Conservation (phyloP, 2,329 filamentous ascomycete genomes). For the Cytospora piceicola region DNA sequence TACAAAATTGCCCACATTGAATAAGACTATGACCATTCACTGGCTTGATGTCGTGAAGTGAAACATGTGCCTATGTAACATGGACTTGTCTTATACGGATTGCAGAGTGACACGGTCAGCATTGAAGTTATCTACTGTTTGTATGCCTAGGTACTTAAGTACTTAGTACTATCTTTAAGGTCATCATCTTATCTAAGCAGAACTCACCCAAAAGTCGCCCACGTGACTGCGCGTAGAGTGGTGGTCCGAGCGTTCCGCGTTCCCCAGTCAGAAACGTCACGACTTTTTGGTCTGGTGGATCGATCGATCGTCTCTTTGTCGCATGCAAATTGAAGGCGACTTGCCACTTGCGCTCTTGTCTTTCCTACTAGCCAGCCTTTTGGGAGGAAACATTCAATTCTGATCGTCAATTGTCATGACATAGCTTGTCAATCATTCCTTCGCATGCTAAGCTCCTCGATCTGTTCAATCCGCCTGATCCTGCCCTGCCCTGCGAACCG, state of each 20-base stretch:
- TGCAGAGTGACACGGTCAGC: no score
- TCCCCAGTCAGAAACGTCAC: conserved; percentile 18
- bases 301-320: conserved; percentile 3
- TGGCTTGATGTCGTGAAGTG: background rate
- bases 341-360: background rate
- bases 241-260: conserved; percentile 29
- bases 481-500: background rate
- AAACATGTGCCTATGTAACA: no score
- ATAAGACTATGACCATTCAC: background rate
- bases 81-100: no score
- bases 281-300: conserved; percentile 7
- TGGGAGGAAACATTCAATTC: background rate
- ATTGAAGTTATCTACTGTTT: no score
- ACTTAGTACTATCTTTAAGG: no score
- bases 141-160: no score
- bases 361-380: background rate
- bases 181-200: background rate
- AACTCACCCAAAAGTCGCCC: background rate
- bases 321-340: background rate
- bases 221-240: conserved; percentile 29
- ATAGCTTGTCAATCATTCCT: background rate
- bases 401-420: background rate
- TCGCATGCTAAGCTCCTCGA: no score
- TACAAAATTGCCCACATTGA: background rate
- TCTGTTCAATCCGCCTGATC: background rate